phyloP scores from a whole-genome alignment of 2,329 filamentous ascomycete genomes.

The Fulvia fulva region DNA sequence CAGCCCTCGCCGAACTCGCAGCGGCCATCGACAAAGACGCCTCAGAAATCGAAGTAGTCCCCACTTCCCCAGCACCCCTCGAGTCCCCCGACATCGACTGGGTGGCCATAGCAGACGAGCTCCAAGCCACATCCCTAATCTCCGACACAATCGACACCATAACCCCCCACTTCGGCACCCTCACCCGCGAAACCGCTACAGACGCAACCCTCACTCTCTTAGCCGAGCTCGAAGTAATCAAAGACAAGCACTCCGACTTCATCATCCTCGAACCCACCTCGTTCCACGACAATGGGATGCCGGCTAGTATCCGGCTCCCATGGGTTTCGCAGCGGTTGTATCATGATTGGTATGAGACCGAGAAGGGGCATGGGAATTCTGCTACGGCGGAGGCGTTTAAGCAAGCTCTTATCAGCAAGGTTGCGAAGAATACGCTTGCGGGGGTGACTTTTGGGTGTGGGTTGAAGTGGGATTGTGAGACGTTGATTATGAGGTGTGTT shows the following conservation, averaged over 20 bases:
- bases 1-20: conserved; percentile 28
- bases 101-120: conserved; percentile 25
- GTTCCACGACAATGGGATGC: conserved; percentile 19
- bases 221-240: conserved; percentile 23
- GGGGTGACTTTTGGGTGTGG: conserved; percentile 7
- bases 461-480: conserved; percentile 3
- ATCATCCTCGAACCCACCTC: conserved; percentile 24
- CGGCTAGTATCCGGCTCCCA: conserved; percentile 20
- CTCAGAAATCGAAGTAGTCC: conserved; percentile 20
- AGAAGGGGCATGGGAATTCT: conserved; percentile 6
- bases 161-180: conserved; percentile 5
- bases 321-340: conserved; percentile 23
- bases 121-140: conserved; percentile 16
- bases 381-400: conserved; percentile 14
- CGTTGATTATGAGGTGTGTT: conserved; percentile 7
- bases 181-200: conserved; percentile 19
- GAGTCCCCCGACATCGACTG: conserved; percentile 24
- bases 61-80: conserved; percentile 6
- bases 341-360: conserved; percentile 20
- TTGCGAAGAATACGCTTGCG: conserved; percentile 13
- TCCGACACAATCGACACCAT: conserved; percentile 16
- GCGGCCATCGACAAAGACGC: conserved; percentile 8
- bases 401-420: conserved; percentile 13
- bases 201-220: conserved; percentile 24
- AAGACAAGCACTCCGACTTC: conserved; percentile 24